Evolutionary conservation across 768 basidiomycete species (phyloP), one percentile per base, ranked within the genome.

Genomic region (Dentipellis fragilis): DNA sequence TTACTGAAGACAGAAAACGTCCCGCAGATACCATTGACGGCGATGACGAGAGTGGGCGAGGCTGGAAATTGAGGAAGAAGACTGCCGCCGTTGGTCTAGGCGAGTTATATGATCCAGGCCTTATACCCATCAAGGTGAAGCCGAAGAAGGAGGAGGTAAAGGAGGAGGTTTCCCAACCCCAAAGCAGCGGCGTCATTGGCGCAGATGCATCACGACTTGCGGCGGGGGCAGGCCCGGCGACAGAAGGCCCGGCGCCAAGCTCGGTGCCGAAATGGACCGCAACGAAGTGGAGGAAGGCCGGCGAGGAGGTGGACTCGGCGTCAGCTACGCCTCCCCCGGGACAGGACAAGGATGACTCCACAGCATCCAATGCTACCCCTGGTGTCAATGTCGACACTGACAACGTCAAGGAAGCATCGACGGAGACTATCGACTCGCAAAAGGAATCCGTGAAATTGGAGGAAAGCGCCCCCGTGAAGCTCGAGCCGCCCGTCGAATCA

Each of bases 101-200:
- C 11, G 85, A 90, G 62, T 79, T 89, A 29, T 94, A 89, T 60
- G 92, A 95, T 66, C 88, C 87, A 3, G 85, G 82, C 1, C 63
- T 81, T 19, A 81, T 90, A 49, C 71, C 80, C 34, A 77, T 89
- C 62, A 83, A 83, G 65, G 59, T 80, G 35, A 86, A 83, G 69
- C 61, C 65, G 57, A 82, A 79, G 71, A 77, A 77, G 65, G 77
- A 80, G 62, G 72, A 73, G 52, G 35, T 40, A 17, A 49, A 57
- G 40, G 63, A 60, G 10, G 54, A 58, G 16, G 5, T 10, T 8
- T 48, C n/a, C 17, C 59, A 6, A 37, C 12, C 21, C n/a, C 9
- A 7, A 21, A 36, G 23, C 14, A 46, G 22, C 2, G 8, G 19
- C 17, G 35, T 52, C n/a, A 49, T 51, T 14, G 49, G 17, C 8